Evolutionary conservation across 768 basidiomycete genomes (phyloP), one percentile per base, ranked within the genome.

Genomic region (Tulasnella sp.): DNA sequence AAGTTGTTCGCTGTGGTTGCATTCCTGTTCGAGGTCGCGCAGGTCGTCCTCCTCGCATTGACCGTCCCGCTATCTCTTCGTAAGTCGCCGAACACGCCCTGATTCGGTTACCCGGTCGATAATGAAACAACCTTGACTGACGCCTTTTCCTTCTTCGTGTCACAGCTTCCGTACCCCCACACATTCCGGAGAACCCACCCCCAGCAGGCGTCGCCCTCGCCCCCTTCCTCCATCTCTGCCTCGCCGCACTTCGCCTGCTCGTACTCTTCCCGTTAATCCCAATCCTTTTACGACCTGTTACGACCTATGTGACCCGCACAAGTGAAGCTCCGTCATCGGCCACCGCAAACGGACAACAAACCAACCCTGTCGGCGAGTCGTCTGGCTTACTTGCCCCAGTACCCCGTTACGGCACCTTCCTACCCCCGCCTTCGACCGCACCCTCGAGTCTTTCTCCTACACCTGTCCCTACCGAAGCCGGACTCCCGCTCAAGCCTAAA

Each of bases 191-290:
- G 37, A 52, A 65, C 61, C 53, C 49, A 57, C 55, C 25, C 27
- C 54, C 36, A 36, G 59, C 51, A 62, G 63, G 27, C 56, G 62
- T 57, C 64, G 64, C 58, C 41, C 62, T n/a, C 45, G 60, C 62
- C 25, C 57, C 58, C 12, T 66, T 75, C 45, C 67, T 80, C 4
- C 77, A 80, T 60, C 66, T 79, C 41, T 68, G 68, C 4, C 78
- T 84, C 59, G 80, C 84, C 12, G 70, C 78, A 50, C 71, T 86
- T 66, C 83, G 87, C 55, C 74, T 81, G 40, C 66, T 88, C 23
- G 65, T 84, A 36, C 74, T 86, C 23, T 54, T 78, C 15, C 76
- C 79, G 6, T 71, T 90, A 50, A 68, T 89, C 43, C 74, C 73
- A 34, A 73, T 77, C 4, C 74, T 93, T 46, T 66, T 76, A 49